Conservation (phyloP, 116 monocot genomes). For the Zostera marina region DNA sequence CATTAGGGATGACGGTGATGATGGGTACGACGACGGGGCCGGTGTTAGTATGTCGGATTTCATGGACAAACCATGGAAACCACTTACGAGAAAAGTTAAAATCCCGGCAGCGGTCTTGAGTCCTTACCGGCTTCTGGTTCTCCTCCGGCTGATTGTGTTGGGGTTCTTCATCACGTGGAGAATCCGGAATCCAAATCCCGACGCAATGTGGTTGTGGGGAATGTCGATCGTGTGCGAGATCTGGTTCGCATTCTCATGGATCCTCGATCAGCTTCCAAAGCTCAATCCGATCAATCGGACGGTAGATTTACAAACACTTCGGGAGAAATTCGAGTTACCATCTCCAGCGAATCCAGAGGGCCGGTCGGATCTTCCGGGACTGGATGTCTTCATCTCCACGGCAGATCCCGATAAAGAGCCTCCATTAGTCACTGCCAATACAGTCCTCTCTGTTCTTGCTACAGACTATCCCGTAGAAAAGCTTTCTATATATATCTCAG, state of each 20-base stretch:
- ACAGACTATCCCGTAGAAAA: constrained; percentile 93
- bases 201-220: constrained; percentile 85
- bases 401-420: constrained; percentile 94
- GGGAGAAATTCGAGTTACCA: constrained; percentile 64
- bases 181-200: constrained; percentile 49
- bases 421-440: constrained; percentile 76
- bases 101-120: constrained; percentile 42
- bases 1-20: neutral
- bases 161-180: constrained; percentile 50
- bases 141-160: constrained; percentile 37
- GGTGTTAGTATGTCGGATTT: constrained; percentile 44
- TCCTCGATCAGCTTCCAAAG: constrained; percentile 81
- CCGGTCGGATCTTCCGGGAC: constrained; percentile 71
- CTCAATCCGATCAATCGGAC: constrained; percentile 81
- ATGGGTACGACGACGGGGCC: constrained; percentile 7
- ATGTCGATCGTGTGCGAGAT: constrained; percentile 74
- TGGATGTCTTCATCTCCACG: constrained; percentile 85
- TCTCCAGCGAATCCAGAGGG: constrained; percentile 59
- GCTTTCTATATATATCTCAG: constrained; percentile 69
- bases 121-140: constrained; percentile 73
- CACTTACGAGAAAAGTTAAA: constrained; percentile 62
- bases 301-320: constrained; percentile 49
- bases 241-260: constrained; percentile 94
- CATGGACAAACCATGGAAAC: constrained; percentile 95
- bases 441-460: constrained; percentile 71